These are phyloP conservation scores for Pelagophyceae sp. DNA, from an alignment of 352 stramenopile genomes.

Conservation along the genomic window DNA sequence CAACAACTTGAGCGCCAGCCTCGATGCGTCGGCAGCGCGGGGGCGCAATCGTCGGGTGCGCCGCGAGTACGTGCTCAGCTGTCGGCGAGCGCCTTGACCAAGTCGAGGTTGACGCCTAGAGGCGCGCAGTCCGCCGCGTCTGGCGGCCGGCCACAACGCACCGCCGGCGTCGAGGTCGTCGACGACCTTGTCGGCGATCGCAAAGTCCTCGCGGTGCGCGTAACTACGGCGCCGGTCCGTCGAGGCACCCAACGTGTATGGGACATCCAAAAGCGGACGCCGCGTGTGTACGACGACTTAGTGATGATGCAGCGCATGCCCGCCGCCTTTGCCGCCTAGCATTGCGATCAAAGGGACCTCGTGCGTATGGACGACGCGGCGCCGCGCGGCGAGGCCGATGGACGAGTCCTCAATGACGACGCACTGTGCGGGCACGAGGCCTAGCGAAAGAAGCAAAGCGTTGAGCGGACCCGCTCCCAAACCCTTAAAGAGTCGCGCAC, in stretches of 20 bases:
- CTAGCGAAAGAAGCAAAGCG: no score
- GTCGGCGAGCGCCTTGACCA: slow-evolving; percentile 2
- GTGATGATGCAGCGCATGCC: slow-evolving; percentile 20
- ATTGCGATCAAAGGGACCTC: slow-evolving; percentile 23
- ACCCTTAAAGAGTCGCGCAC: no score
- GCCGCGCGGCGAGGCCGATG: slow-evolving; percentile 58
- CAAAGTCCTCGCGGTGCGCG: slow-evolving; percentile 40
- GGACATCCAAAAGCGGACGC: slow-evolving; percentile 44
- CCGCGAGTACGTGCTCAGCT: no score
- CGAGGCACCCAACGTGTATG: slow-evolving; percentile 28
- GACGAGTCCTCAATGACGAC: slow-evolving; percentile 66
- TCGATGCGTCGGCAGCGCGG: no score
- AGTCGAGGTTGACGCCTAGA: background rate
- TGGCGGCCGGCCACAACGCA: no score
- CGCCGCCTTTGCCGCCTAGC: background rate
- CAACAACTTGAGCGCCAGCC: no score
- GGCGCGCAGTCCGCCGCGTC: no score
- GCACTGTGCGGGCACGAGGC: slow-evolving; percentile 50
- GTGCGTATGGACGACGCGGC: slow-evolving; percentile 47
- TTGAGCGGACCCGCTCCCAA: no score
- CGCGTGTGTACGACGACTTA: slow-evolving; percentile 8
- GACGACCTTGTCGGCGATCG: slow-evolving; percentile 47
- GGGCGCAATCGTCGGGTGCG: no score
- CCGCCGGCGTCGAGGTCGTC: slow-evolving; percentile 39
- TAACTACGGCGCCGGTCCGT: no score